Evolutionary conservation across 106 monocot genomes (phyloP), one percentile per base, ranked within the genome.

Genomic region (Platanthera guangdongensis): DNA sequence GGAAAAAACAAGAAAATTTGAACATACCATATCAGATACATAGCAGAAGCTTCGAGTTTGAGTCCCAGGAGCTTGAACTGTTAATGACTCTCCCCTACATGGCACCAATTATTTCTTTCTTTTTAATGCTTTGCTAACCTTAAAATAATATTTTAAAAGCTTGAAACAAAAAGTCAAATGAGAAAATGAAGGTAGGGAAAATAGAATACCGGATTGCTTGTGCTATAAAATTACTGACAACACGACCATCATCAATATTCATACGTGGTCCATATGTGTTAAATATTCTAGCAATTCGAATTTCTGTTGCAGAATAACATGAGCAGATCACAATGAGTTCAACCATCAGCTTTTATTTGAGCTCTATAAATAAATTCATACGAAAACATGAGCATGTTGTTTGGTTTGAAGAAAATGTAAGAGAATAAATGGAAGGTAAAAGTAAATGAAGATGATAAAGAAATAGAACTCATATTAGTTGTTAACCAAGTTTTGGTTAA

Each of bases 201-300:
- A 69, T 60, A 18, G 16, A 79, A 28, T 80, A 96, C 93, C 93
- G 87, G 7, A 97, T 71, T 76, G 97, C 97, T 83, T 97, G 97
- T 77, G 97, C 97, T 45, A 97, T 94, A 78, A 97, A 97, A 72
- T 97, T 97, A 47, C 97, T 97, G 57, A 97, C 97, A 39, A 97
- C 97, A 81, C 94, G 93, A 6, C 97, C 97, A 77, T 97, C 97
- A 82, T 97, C 97, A 39, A 97, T 97, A 71, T 97, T 97, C 96
- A 96, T 96, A 19, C 97, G 86, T 51, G 97, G 97, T 18, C 97
- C 97, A 82, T 97, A 97, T 25, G 94, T 97, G 68, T 97, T 97
- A 77, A 93, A 97, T 76, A 97, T 97, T 79, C 97, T 87, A 2
- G 97, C 97, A 83, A 97, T 93, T 75, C 97, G 84, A 68, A 97